Base-by-base conservation (phyloP, 441 rosid species). In the Biscutella laevigata region DNA sequence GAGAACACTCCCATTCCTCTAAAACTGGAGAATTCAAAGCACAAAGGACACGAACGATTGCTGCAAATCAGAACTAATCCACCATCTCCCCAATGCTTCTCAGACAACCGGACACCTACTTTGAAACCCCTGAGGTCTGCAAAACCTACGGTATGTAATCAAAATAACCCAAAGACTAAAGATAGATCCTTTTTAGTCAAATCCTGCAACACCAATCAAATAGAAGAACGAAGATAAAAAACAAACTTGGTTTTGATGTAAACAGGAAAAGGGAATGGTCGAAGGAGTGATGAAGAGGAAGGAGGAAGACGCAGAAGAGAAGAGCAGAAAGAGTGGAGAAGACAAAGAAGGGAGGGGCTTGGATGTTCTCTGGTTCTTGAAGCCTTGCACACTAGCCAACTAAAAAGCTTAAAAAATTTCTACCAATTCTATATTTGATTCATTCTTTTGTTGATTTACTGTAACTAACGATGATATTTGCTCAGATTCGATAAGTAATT, bases 1-100 rank as follows among this genome's bases (percentile, higher is more conserved):
- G 80, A 70, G 60, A 76, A 76, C 62, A 49, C 55, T 12, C 65
- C 52, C 2, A 22, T 16, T 16, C 58, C 56, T 68, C 61, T 68
- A 17, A 57, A 62, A 15, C 49, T 57, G 32, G 64, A 44, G 60
- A 65, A 21, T 37, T 6, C 37, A 29, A 66, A 66, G 50, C 58
- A 37, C 30, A 79, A 76, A 67, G 79, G 76, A 66, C 74, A 76
- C 21, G 78, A 74, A 13, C 64, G 69, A 11, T 46, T 78, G 26
- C 58, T 77, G 67, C 88, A 77, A 44, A 83, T 81, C 54, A 73
- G 85, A 58, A 84, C 88, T 6, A 81, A 74, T 53, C 95, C 98
- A 69, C 94, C 95, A 64, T 83, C 98, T 42, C 96, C 96, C 32
- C 98, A 87, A 60, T 86, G 97, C 74, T n/a, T n/a, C n/a, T 91